These are phyloP conservation scores for Solanum chilense DNA, from an alignment of 257 asterid genomes.

Conservation along the genomic window DNA sequence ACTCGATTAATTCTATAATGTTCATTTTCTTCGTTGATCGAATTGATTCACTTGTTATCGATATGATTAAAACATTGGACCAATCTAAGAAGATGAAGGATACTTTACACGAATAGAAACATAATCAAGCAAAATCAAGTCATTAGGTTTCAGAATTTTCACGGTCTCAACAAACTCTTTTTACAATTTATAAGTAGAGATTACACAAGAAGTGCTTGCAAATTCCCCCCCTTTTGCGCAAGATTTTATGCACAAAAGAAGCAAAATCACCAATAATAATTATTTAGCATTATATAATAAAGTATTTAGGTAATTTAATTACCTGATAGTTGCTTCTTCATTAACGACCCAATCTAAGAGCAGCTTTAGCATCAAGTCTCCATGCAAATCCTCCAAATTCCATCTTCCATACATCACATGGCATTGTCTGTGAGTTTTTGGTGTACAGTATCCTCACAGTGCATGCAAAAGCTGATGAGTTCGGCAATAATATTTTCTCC, in stretches of 20 bases:
- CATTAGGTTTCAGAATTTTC: neutral
- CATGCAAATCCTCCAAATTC: conserved; percentile 49
- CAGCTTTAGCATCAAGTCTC: conserved; percentile 37
- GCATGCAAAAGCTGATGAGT: conserved; percentile 32
- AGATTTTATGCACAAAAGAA: neutral
- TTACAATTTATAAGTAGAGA: neutral
- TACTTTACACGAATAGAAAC: neutral
- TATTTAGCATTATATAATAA: neutral
- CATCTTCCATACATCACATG: conserved; percentile 51
- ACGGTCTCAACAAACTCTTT: neutral
- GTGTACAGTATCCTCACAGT: conserved; percentile 30
- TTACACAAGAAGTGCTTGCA: neutral
- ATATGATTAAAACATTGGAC: neutral
- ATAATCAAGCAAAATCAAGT: neutral
- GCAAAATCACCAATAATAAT: neutral
- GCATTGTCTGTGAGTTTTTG: conserved; percentile 25
- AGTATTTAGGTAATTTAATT: neutral
- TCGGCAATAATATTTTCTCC: neutral
- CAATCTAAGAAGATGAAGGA: neutral
- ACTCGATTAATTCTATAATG: neutral
- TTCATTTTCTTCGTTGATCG: neutral
- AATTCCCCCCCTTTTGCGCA: neutral
- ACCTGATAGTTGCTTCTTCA: neutral
- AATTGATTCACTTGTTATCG: neutral
- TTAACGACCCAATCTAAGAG: conserved; percentile 28